Base-by-base conservation (phyloP, 78 protist species). In the Tieghemostelium lacteum region DNA sequence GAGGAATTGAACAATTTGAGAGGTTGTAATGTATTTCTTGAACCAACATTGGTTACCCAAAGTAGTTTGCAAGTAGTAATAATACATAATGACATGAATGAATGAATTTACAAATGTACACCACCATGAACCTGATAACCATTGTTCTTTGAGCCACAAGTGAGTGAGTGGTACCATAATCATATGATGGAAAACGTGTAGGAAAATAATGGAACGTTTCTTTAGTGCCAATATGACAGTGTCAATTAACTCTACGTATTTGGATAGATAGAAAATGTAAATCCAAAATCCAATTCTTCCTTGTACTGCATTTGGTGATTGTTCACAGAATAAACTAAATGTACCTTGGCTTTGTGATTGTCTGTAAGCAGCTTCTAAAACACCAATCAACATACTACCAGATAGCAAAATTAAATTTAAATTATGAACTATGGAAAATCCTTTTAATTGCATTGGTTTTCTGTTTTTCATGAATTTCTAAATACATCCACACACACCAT, bases 141-240 rank as follows among this genome's bases (percentile, higher is more conserved):
- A 87, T 52, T 58, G 86, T 17, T 85, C 80, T 50, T 45, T 37
- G 4, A 71, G 40, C 74, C 86, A 73, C 61, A 73, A 72, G 64
- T 86, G 74, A 14, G 78, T 80, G 66, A 69, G 54, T 42, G 91
- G 69, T 10, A 91, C 75, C 88, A 75, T 91, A 12, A 80, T 80
- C 87, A 73, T 73, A 69, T 95, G 97, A 73, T 95, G 97, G 93
- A 87, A 95, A 26, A 94, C 67, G 74, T 95, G 96, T 10, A 93
- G 73, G 69, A 91, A 89, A 40, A 65, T 80, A 63, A 95, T 36
- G 20, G 77, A 57, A 19, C 70, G 39, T 85, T 85, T 78, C 72
- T 88, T 93, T 33, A 95, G 73, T 22, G 93, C 93, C 39, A 91
- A 80, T 36, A 95, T 69, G 36, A 95, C 93, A 33, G 97, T 95